Conservation (phyloP, 140 eudicot species). For the Ambrosia hybrid region DNA sequence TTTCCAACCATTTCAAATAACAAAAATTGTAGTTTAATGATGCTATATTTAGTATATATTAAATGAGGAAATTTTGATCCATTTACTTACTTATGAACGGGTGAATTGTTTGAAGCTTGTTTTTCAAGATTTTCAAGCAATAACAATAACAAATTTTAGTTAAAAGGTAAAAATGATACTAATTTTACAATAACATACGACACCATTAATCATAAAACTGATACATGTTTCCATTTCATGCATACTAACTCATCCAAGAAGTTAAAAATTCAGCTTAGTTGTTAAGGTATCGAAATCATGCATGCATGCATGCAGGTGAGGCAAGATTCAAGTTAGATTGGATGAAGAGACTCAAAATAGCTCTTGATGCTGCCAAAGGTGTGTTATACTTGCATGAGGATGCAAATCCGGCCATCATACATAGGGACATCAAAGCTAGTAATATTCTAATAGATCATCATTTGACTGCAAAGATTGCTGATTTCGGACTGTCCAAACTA, state of each 20-base stretch:
- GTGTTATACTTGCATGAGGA: constrained; percentile 77
- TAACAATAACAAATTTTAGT: too few species aligned
- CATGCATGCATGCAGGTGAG: constrained; percentile 43
- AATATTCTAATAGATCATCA: constrained; percentile 70
- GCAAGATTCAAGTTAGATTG: constrained; percentile 52
- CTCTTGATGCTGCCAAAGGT: constrained; percentile 89
- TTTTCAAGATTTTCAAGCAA: too few species aligned
- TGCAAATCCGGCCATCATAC: constrained; percentile 90
- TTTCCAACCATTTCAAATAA: background rate
- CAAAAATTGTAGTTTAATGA: background rate
- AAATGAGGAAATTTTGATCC: background rate
- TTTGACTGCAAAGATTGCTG: constrained; percentile 83
- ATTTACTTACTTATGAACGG: background rate
- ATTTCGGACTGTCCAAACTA: constrained; percentile 77
- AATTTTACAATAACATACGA: too few species aligned
- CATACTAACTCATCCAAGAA: background rate
- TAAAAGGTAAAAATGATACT: background rate
- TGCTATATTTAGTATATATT: background rate
- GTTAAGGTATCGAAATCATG: too few species aligned
- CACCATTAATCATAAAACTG: too few species aligned
- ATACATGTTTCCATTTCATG: background rate
- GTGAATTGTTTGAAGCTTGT: too few species aligned
- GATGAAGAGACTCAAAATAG: constrained; percentile 58
- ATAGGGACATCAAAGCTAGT: constrained; percentile 72
- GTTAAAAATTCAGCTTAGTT: too few species aligned